Base-by-base conservation (phyloP, 768 basidiomycete species). In the Lactifluus echinatus region DNA sequence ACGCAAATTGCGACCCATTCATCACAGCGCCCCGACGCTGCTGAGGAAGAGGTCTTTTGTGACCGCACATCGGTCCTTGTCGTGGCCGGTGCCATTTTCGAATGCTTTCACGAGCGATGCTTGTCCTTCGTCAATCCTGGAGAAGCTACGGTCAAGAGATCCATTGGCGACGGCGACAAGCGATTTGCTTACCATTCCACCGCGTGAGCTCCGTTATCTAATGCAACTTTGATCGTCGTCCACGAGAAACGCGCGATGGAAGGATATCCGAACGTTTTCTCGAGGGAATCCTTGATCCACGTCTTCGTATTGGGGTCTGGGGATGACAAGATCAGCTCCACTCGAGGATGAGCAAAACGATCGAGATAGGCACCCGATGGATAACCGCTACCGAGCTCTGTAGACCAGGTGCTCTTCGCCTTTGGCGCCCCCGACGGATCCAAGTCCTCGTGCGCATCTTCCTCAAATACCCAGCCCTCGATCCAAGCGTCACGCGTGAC, bases 401-500 rank as follows among this genome's bases (percentile, higher is more conserved):
- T 63, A 17, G 59, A 66, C 67, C 77, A 78, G 8, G 51, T 49
- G 29, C 15, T 64, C 65, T 53, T 61, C 24, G 37, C 53, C 36
- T n/a, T 8, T 19, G 28, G 43, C 6, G 37, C 47, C 15, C 28
- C 33, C 26, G 17, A 24, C 44, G 19, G 19, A 3, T 57, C 60
- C 26, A 28, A 17, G 10, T 55, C 55, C 34, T 65, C 52, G 24
- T 33, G 46, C 1, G 50, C 44, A 45, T 71, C 74, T 66, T 91
- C 89, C 69, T 89, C 82, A 62, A 85, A 94, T 10, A 76, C 66
- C 95, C 95, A 98, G 3, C 78, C 77, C 59, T 94, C 86, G 19
- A 97, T 76, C 70, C 92, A 93, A 7, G 86, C 83, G 66, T 98
- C 95, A 55, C 95, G 77, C 0, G 94, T 97, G 26, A 95, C 93